Evolutionary conservation across 129 eudicot species (phyloP), one percentile per base, ranked within the genome.

Genomic region (Apium graveolens): DNA sequence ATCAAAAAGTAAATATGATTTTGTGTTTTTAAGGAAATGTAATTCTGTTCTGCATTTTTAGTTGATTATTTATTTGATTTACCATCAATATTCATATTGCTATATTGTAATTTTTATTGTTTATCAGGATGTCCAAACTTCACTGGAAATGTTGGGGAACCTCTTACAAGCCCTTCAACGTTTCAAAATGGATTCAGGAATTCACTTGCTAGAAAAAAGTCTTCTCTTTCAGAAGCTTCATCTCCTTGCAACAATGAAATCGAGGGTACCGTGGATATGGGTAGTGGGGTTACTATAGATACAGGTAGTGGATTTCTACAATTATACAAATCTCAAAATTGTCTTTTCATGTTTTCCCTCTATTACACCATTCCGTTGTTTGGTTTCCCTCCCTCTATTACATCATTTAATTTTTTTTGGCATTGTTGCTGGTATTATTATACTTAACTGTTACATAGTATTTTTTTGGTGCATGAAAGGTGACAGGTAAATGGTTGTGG

Each of bases 211-310:
- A 75, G 86, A 51, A 93, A 89, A 76, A 85, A 76, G 77, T 86
- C 96, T 63, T 89, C 96, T 24, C 73, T 89, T 70, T 80, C 88
- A 5, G 87, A 80, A 88, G 96, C 97, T 27, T 69, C 80, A 45
- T 86, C 97, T 53, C 78, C 89, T 78, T 86, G 91, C 35, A 89
- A 87, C 41, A 87, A 81, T 42, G 86, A 84, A 46, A 86, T 49
- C 11, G 86, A 81, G 55, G 32, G 24, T 27, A 17, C 78, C 48
- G 27, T n/a, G 39, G 85, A 71, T 78, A 74, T 87, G 78, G 92
- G 85, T 86, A 72, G 76, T 14, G 31, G 27, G 77, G 29, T 43
- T 27, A 62, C 76, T 41, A 5, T 76, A n/a, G 62, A 32, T 53
- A 44, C 62, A 8, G 65, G 66, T 57, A 57, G 10, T 57, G 66